Conservation (phyloP, 1,139 yeast species). For the Blastobotrys petasosporus region DNA sequence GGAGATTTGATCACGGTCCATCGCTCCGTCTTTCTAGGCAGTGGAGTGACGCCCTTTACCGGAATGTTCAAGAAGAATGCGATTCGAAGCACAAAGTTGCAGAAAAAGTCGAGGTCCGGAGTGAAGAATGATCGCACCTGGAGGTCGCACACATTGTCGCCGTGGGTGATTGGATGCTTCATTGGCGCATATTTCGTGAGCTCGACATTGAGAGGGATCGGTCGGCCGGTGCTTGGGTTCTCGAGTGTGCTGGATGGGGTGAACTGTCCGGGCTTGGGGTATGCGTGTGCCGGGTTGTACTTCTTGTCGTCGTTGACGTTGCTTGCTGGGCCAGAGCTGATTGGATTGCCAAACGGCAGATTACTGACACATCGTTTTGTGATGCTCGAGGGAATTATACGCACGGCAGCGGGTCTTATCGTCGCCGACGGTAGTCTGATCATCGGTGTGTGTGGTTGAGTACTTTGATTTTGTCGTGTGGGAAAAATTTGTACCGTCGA, state of each 20-base stretch:
- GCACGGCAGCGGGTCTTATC: too few species aligned
- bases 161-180: slow-evolving; percentile 59
- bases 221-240: slow-evolving; percentile 37
- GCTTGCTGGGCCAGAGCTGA: slow-evolving; percentile 4
- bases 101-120: slow-evolving; percentile 63
- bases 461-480: too few species aligned
- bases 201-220: slow-evolving; percentile 78
- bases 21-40: slow-evolving; percentile 69
- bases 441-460: too few species aligned
- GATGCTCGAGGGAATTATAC: too few species aligned
- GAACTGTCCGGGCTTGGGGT: slow-evolving; percentile 24
- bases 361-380: too few species aligned
- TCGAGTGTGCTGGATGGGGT: slow-evolving; percentile 24
- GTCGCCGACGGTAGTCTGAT: too few species aligned
- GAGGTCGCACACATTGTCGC: slow-evolving; percentile 60
- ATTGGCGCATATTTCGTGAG: slow-evolving; percentile 79
- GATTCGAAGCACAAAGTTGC: slow-evolving; percentile 83
- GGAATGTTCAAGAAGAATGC: slow-evolving; percentile 90
- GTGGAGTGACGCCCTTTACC: slow-evolving; percentile 59
- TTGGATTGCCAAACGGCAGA: neutral
- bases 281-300: slow-evolving; percentile 19
- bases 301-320: slow-evolving; percentile 21
- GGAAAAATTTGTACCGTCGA: too few species aligned
- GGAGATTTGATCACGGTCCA: slow-evolving; percentile 95
- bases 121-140: slow-evolving; percentile 68